Conservation (phyloP, 306 rosid species). For the Luffa acutangula region DNA sequence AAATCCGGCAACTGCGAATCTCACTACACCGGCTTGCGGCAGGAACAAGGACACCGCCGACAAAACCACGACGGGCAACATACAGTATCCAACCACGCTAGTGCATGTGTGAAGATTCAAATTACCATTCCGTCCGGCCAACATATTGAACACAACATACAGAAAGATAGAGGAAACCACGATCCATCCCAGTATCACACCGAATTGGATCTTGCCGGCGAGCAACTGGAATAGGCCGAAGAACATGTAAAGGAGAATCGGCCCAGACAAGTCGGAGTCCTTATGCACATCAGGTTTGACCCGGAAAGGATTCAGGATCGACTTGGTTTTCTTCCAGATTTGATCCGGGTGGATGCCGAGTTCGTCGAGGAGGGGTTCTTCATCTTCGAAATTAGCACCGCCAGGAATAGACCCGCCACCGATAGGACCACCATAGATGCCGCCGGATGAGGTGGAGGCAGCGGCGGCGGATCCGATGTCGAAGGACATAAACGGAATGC, state of each 20-base stretch:
- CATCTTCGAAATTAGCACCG: constrained; percentile 58
- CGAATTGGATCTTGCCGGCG: constrained; percentile 93
- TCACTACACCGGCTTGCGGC: constrained; percentile 51
- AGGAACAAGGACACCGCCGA: constrained; percentile 67
- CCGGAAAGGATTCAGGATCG: constrained; percentile 75
- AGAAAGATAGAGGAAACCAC: constrained; percentile 80
- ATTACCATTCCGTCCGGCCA: constrained; percentile 83
- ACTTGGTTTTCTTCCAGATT: constrained; percentile 81
- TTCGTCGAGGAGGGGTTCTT: constrained; percentile 91
- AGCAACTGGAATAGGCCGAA: constrained; percentile 84
- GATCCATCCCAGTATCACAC: constrained; percentile 93
- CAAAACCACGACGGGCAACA: constrained; percentile 78
- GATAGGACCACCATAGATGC: constrained; percentile 44
- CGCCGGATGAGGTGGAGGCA: constrained; percentile 44
- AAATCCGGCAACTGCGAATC: constrained; percentile 40
- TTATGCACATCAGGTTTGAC: constrained; percentile 55
- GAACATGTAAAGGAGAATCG: constrained; percentile 75
- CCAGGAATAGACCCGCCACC: constrained; percentile 33
- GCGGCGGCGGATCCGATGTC: constrained; percentile 81
- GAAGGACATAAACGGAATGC: constrained; percentile 91
- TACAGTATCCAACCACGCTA: constrained; percentile 79
- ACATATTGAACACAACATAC: constrained; percentile 89
- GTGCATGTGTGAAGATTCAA: constrained; percentile 86
- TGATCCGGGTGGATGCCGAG: constrained; percentile 95
- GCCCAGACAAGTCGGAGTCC: constrained; percentile 91